A percentile compares a stretch with the other conserved stretches of the same genome.
Conservation (phyloP, 345 rosid genomes). For the Pelargonium nanum region DNA sequence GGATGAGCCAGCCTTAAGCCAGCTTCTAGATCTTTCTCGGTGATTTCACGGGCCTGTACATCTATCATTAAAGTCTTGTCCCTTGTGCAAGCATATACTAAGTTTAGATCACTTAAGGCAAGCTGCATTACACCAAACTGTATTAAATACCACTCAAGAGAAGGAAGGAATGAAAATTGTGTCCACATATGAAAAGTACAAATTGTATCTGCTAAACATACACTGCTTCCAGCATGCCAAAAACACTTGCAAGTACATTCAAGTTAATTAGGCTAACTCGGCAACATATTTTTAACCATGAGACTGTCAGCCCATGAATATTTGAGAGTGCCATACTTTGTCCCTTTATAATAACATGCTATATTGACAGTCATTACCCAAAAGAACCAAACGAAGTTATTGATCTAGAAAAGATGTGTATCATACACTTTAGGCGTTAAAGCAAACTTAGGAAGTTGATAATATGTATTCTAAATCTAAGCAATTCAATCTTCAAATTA, state of each 20-base stretch:
- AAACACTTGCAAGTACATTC: neutral
- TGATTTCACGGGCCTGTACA: conserved; percentile 77
- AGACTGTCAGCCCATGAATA: neutral
- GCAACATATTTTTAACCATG: too few species aligned
- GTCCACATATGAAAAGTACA: neutral
- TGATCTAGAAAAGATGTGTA: neutral
- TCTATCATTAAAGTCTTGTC: conserved; percentile 95
- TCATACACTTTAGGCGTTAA: neutral
- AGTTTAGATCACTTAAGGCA: conserved; percentile 75
- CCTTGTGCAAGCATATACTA: conserved; percentile 90
- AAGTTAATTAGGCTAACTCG: neutral
- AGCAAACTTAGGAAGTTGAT: neutral
- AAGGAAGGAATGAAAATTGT: conserved; percentile 1
- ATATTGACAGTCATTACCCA: neutral
- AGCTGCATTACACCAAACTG: conserved; percentile 46
- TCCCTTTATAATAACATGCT: neutral
- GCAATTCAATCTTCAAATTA: neutral
- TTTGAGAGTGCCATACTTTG: neutral
- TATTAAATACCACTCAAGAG: conserved; percentile 11
- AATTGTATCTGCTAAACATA: neutral
- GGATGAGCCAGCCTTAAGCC: conserved; percentile 90
- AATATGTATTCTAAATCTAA: neutral
- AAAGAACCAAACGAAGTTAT: neutral
- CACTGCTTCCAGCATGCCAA: neutral
- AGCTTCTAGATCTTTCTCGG: conserved; percentile 82